Percentiles rank a stretch among this genome's conserved stretches.
phyloP scores from a whole-genome alignment of 352 stramenopile species.

The Blastocystis sp. region DNA sequence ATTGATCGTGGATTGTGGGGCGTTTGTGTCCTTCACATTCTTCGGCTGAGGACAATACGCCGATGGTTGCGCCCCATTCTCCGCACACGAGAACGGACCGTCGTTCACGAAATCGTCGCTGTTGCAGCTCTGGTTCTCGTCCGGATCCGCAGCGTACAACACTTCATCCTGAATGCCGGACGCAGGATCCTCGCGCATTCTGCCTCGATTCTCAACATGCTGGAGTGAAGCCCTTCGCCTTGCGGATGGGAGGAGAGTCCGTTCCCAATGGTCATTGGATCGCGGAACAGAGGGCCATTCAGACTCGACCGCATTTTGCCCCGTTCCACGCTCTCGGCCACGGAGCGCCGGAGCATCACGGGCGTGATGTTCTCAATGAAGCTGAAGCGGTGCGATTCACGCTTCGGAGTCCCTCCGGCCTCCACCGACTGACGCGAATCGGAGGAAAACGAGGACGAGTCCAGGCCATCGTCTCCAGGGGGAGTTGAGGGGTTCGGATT shows the following conservation, averaged over 20 bases:
- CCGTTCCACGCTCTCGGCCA: neutral
- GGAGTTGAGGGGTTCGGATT: neutral
- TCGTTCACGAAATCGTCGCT: conserved; percentile 46
- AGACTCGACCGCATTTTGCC: neutral
- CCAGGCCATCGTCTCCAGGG: neutral
- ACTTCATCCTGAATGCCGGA: too few species aligned
- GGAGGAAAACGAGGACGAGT: neutral
- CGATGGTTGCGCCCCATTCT: neutral
- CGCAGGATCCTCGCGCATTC: neutral
- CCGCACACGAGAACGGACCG: neutral
- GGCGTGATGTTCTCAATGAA: conserved; percentile 21
- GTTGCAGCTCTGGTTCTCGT: conserved; percentile 4
- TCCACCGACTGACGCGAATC: neutral
- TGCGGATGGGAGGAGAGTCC: neutral
- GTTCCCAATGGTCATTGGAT: neutral
- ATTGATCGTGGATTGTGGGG: neutral
- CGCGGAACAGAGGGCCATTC: neutral
- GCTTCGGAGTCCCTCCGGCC: neutral
- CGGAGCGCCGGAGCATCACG: neutral
- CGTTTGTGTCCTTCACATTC: neutral
- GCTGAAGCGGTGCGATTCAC: neutral
- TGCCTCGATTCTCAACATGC: neutral
- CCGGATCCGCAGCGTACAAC: neutral
- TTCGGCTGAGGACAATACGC: neutral
- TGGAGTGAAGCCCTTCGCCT: neutral